Evolutionary conservation across 345 rosid genomes (phyloP).

Genomic region (Boechera stricta): DNA sequence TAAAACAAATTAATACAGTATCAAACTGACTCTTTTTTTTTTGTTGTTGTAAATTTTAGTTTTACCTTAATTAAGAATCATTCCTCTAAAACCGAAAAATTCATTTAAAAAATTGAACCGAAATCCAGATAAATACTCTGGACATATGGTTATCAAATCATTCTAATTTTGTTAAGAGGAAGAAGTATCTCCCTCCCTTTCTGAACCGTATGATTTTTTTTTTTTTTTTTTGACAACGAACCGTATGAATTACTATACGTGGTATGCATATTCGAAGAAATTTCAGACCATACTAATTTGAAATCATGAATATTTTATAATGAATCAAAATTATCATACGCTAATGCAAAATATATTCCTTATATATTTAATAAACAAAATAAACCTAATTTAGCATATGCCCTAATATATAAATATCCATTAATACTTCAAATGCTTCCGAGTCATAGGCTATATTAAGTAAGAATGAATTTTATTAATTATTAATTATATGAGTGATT

Average conservation of each 20-base stretch:
- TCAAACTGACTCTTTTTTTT: neutral
- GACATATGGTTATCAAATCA: neutral
- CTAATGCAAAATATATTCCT: constrained; percentile 17
- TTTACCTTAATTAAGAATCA: neutral
- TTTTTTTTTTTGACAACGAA: no score
- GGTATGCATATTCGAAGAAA: neutral
- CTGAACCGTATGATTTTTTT: no score
- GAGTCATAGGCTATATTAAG: no score
- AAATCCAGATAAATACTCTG: neutral
- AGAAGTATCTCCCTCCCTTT: no score
- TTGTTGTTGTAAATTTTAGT: no score
- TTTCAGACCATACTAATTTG: constrained; percentile 8
- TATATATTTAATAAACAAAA: neutral
- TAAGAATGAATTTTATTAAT: constrained; percentile 8
- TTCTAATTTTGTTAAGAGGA: neutral
- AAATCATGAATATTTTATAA: neutral
- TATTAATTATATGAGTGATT: constrained; percentile 23
- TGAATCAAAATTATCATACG: neutral
- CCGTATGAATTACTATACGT: neutral
- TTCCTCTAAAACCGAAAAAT: neutral
- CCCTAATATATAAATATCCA: neutral
- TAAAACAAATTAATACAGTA: neutral
- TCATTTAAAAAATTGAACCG: neutral
- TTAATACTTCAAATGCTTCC: neutral
- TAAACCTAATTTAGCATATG: constrained; percentile 18